These are phyloP conservation scores for Diaporthe ampelina DNA, from an alignment of 2,329 filamentous ascomycete genomes.

Conservation along the genomic window DNA sequence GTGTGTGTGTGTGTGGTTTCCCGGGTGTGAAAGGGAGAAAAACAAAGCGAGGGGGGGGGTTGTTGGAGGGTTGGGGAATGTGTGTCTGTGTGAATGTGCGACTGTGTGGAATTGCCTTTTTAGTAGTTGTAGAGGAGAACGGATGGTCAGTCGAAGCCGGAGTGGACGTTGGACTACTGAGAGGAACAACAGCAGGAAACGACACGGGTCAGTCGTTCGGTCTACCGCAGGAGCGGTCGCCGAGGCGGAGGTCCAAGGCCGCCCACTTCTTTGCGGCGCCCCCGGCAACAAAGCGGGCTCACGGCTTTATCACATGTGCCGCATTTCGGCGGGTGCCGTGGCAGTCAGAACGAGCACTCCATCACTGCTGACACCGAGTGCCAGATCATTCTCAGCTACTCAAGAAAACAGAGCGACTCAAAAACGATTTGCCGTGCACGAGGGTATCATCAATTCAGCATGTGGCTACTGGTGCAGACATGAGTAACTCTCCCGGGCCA, in stretches of 20 bases:
- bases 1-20: not conserved
- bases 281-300: slow-evolving; percentile 28
- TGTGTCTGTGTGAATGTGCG: not conserved
- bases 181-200: slow-evolving; percentile 10
- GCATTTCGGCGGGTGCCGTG: not conserved
- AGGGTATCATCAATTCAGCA: slow-evolving; percentile 26
- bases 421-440: not conserved
- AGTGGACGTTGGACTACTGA: not conserved
- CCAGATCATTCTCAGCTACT: not conserved
- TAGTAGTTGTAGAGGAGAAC: not conserved
- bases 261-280: slow-evolving; percentile 29
- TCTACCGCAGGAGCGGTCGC: slow-evolving; percentile 16
- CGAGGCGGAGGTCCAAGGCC: slow-evolving; percentile 21
- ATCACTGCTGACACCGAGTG: not conserved
- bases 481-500: not conserved
- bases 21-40: not conserved
- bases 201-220: slow-evolving; percentile 15
- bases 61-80: no score
- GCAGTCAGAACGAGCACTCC: not conserved
- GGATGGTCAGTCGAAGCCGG: not conserved
- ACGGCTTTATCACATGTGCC: slow-evolving; percentile 9
- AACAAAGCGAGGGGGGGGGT: not conserved
- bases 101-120: no score
- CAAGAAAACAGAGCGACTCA: no score
- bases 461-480: not conserved